Evolutionary conservation across 106 monocot species (phyloP), one percentile per base, ranked within the genome.

Genomic region (Phalaenopsis equestris): DNA sequence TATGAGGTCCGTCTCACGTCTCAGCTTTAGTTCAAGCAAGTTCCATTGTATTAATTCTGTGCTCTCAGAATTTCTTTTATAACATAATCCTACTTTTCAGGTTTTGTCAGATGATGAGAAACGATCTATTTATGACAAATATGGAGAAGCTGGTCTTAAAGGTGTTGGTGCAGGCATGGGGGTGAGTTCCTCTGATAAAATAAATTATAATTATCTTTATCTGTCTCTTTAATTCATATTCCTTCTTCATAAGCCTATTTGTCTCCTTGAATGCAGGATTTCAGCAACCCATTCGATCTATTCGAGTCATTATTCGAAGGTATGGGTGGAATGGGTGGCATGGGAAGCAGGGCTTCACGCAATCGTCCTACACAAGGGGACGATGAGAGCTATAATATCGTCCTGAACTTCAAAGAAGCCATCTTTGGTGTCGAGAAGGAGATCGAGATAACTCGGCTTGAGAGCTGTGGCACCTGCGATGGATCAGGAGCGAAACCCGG

Each of bases 31-130:
- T 80, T 73, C 73, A 16, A 55, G 12, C 19, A 8, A 39, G 56
- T 37, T 6, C 39, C 19, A 18, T 21, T 41, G 41, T 45, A 74
- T 5, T 4, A 70, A 36, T 41, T 70, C 17, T 70, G 4, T 67
- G 56, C 55, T 56, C 42, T 42, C 12, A 8, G 38, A 38, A 36
- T 81, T 81, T 64, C 76, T 49, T 46, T 30, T 30, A 30, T 68
- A 75, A 61, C 37, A 45, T 41, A 16, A 18, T 38, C 56, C 30
- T 30, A 5, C 48, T 5, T 10, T 82, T 49, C 86, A 94, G 94
- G 94, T 98, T 3, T 87, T 98, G 64, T 98, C 92, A 23, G 97
- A 98, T 84, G 94, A 98, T 85, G 97, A 98, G 80, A 94, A 98
- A 64, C 78, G 92, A 80, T 88, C 90, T 73, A 73, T 94, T 77